A percentile compares a stretch with the other conserved stretches of the same genome.
Conservation (phyloP, 495 filamentous ascomycete genomes). For the Neurospora sp. region DNA sequence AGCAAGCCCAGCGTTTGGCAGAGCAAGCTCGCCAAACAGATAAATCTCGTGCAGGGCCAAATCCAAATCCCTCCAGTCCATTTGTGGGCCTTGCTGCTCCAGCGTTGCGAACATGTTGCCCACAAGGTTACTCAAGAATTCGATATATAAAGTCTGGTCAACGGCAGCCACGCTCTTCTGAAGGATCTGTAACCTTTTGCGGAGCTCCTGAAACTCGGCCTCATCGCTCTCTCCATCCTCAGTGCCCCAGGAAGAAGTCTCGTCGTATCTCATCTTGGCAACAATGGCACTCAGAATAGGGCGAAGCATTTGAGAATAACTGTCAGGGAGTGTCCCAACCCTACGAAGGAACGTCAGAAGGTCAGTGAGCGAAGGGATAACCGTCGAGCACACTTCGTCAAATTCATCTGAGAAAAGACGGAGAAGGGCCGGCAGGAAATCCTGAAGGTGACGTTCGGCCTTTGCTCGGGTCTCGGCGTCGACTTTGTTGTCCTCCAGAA, state of each 20-base stretch:
- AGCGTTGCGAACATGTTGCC: constrained; percentile 70
- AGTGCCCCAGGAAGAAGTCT: constrained; percentile 85
- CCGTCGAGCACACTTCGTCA: constrained; percentile 91
- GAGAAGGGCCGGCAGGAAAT: constrained; percentile 74
- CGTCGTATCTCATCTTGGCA: constrained; percentile 91
- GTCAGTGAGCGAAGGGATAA: constrained; percentile 85
- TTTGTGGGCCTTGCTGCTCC: constrained; percentile 54
- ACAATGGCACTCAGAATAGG: constrained; percentile 86
- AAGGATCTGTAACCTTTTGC: constrained; percentile 75
- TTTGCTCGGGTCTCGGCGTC: constrained; percentile 45
- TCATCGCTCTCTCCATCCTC: constrained; percentile 94
- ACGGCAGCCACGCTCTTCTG: constrained; percentile 85
- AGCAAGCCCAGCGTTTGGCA: constrained; percentile 75
- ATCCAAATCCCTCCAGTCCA: constrained; percentile 94
- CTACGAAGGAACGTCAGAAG: constrained; percentile 81
- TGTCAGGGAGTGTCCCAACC: constrained; percentile 51
- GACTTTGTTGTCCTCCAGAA: constrained; percentile 45
- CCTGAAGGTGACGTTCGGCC: constrained; percentile 66
- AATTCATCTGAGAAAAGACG: constrained; percentile 96
- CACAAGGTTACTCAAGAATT: constrained; percentile 75
- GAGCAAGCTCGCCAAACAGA: constrained; percentile 85
- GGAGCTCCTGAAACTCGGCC: constrained; percentile 93
- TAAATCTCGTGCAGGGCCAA: constrained; percentile 95
- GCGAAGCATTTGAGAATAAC: constrained; percentile 68
- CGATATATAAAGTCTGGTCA: constrained; percentile 74